Percentiles rank a stretch among this genome's conserved stretches.
Conservation (phyloP, 1,139 yeast species). For the Pichia sp. region DNA sequence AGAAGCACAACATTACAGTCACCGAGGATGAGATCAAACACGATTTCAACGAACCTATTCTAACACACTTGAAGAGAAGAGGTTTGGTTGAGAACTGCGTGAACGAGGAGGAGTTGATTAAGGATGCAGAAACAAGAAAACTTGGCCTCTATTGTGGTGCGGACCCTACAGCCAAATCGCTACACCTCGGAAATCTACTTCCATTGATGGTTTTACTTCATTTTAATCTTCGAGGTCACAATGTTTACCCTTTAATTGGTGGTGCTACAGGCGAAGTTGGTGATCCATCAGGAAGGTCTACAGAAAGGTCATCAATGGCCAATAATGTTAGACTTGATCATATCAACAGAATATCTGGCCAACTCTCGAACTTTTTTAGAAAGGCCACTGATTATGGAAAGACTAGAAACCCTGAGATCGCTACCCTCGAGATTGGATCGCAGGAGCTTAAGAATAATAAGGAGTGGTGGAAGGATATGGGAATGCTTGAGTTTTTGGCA, state of each 20-base stretch:
- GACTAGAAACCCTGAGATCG: conserved; percentile 40
- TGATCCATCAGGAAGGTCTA: conserved; percentile 87
- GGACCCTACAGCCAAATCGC: conserved; percentile 87
- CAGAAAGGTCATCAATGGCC: conserved; percentile 62
- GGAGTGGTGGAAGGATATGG: conserved; percentile 79
- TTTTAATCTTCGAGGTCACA: conserved; percentile 78
- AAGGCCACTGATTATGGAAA: conserved; percentile 59
- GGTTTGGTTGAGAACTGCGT: conserved; percentile 43
- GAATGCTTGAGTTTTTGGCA: conserved; percentile 71
- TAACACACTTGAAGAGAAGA: conserved; percentile 40
- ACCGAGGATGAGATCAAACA: conserved; percentile 22
- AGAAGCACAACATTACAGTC: conserved; percentile 14
- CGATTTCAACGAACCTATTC: conserved; percentile 36
- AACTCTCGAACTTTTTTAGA: conserved; percentile 52
- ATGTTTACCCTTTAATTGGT: conserved; percentile 76
- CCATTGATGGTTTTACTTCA: conserved; percentile 84
- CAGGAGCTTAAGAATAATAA: conserved; percentile 48
- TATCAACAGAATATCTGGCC: conserved; percentile 50
- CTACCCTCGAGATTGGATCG: conserved; percentile 32
- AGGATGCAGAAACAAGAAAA: conserved; percentile 31
- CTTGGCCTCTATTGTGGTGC: conserved; percentile 86
- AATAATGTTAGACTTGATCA: conserved; percentile 48
- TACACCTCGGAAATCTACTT: conserved; percentile 84
- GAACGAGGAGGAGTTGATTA: conserved; percentile 36
- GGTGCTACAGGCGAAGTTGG: conserved; percentile 99